Base-by-base conservation (phyloP, 2,329 filamentous ascomycete species). In the Exophiala sp. region DNA sequence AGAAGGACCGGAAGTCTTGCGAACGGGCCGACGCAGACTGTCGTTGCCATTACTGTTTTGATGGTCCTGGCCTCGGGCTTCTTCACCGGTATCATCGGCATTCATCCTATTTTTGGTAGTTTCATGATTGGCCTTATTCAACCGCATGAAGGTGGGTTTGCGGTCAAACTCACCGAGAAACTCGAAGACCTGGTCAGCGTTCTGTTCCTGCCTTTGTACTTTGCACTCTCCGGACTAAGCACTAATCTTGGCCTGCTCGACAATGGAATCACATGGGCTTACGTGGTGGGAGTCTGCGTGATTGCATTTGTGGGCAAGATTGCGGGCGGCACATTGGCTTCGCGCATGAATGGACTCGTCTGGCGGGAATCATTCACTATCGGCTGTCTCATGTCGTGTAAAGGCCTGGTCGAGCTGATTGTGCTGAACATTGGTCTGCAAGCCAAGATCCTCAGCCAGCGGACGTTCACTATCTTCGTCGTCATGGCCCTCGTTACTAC, bases 371-470 rank as follows among this genome's bases (percentile, higher is more conserved):
- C 88, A 53, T 82, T 95, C 32, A 84, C 89, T 1, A 94, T 97
- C 62, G 92, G 92, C 11, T 84, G 86, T 12, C 73, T 96, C 64
- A 97, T 97, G 92, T 95, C 89, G 72, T 97, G 92, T 71, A 97
- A 97, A 71, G 92, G 92, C 65, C 78, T 97, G 8, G 91, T 96
- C 0, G 91, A 96, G 69, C 75, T 97, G 48, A 96, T 97, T 68
- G 91, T 96, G n/a, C 36, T 51, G 79, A 88, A 88, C 65, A 90
- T 97, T 63, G 90, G 91, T 41, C 78, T 91, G 2, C 85, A 92
- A 73, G 90, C 91, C 16, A 84, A 83, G 34, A 95, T 95, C 57
- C 76, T 96, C 14, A 91, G 87, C 54, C 80, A 79, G 0, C 78
- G 88, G 12, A 95, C 90, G 0, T 96, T 96, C 65, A 95, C 91